These are phyloP conservation scores for Kockiozyma suomiensis DNA, from an alignment of 805 yeast species.

Conservation along the genomic window DNA sequence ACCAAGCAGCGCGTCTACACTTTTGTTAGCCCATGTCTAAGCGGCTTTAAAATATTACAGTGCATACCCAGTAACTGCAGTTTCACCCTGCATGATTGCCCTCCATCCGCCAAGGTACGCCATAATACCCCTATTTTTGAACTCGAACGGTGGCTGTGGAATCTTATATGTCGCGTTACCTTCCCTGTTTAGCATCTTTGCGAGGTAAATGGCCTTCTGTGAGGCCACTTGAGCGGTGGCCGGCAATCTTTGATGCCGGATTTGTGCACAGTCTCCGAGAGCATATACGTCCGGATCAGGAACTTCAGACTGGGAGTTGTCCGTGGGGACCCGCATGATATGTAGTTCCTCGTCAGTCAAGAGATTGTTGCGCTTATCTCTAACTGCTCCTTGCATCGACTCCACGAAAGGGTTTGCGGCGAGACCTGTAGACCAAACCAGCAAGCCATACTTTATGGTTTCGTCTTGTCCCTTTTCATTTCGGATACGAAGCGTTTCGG, in stretches of 20 bases:
- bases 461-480: conserved; percentile 52
- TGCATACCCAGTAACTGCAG: conserved; percentile 26
- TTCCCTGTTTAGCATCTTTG: conserved; percentile 57
- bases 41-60: background rate
- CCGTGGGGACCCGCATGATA: conserved; percentile 51
- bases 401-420: conserved; percentile 65
- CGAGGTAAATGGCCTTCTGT: conserved; percentile 69
- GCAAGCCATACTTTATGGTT: conserved; percentile 58
- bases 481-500: conserved; percentile 58
- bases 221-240: conserved; percentile 72
- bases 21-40: background rate
- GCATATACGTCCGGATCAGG: conserved; percentile 59
- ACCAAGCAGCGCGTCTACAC: conserved; percentile 58
- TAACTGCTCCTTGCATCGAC: conserved; percentile 51
- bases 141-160: conserved; percentile 61
- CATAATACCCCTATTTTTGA: conserved; percentile 65
- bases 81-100: conserved; percentile 28
- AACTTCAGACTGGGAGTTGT: background rate
- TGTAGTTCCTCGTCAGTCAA: conserved; percentile 71
- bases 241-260: conserved; percentile 65
- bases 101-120: conserved; percentile 58
- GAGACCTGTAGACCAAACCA: conserved; percentile 78
- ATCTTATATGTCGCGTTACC: conserved; percentile 52
- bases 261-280: conserved; percentile 70
- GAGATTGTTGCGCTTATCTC: conserved; percentile 54